Evolutionary conservation across 1,284 basidiomycete genomes (phyloP).

Genomic region (Dichomitus squalens): DNA sequence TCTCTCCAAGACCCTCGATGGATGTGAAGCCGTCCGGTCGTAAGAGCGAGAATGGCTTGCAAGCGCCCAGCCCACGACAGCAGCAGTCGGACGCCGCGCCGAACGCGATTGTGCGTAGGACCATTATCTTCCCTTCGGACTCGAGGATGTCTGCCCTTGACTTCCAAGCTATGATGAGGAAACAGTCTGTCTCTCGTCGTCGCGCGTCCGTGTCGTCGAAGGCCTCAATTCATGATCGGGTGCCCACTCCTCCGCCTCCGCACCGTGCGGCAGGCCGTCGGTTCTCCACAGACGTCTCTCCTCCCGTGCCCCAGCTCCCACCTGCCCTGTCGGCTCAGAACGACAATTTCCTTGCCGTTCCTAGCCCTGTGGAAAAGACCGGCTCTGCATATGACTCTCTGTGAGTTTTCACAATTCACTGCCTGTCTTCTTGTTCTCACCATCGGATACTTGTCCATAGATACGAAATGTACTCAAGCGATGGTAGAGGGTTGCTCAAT

Average conservation of each 20-base stretch:
- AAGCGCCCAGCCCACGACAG: constrained; percentile 37
- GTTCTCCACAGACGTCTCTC: constrained; percentile 64
- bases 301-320: constrained; percentile 72
- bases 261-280: constrained; percentile 52
- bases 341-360: constrained; percentile 44
- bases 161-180: constrained; percentile 53
- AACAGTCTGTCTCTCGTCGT: constrained; percentile 47
- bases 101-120: constrained; percentile 68
- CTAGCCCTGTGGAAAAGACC: constrained; percentile 56
- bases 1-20: constrained; percentile 31
- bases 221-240: constrained; percentile 76
- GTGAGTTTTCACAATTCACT: constrained; percentile 46
- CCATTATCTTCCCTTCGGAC: constrained; percentile 76
- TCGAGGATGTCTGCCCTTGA: constrained; percentile 55
- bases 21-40: constrained; percentile 40
- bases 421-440: not conserved
- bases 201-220: constrained; percentile 55
- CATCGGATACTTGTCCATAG: constrained; percentile 39
- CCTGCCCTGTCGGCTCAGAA: constrained; percentile 49
- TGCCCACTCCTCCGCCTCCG: constrained; percentile 78
- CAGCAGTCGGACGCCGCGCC: constrained; percentile 35
- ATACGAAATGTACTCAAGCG: constrained; percentile 78
- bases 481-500: constrained; percentile 40
- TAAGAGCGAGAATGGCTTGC: constrained; percentile 34
- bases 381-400: constrained; percentile 73